Percentiles rank a stretch among this genome's conserved stretches.
phyloP scores from a whole-genome alignment of 495 filamentous ascomycete genomes.

The Tricharina praecox region DNA sequence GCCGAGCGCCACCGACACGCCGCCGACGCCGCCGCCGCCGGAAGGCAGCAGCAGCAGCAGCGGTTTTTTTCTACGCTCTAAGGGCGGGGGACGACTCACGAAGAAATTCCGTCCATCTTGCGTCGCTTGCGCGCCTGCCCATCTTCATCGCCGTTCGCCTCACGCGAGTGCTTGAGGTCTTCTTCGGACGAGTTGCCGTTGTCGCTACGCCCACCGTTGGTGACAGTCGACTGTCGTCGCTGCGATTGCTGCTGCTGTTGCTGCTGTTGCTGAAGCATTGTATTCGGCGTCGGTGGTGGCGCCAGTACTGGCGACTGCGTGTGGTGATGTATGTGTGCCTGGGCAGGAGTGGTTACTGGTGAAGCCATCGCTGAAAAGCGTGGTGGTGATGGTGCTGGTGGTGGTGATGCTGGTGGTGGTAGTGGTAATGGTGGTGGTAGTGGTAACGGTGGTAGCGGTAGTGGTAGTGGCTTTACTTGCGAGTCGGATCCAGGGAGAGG shows the following conservation, averaged over 20 bases:
- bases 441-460: too few species aligned
- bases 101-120: conserved; percentile 25
- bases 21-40: too few species aligned
- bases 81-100: conserved; percentile 17
- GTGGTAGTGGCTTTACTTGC: too few species aligned
- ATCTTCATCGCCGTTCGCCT: conserved; percentile 11
- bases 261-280: too few species aligned
- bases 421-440: too few species aligned
- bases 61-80: too few species aligned
- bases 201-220: conserved; percentile 14
- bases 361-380: too few species aligned
- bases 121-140: conserved; percentile 21
- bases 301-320: not conserved
- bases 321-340: not conserved
- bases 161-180: conserved; percentile 15
- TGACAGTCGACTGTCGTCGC: conserved; percentile 8
- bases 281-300: not conserved
- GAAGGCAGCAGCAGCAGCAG: too few species aligned
- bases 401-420: too few species aligned
- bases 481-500: too few species aligned
- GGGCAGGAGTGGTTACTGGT: not conserved
- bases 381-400: too few species aligned
- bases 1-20: too few species aligned
- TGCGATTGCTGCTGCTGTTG: not conserved
- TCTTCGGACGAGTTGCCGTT: conserved; percentile 22